phyloP scores from a whole-genome alignment of 371 early-diverging fungal genomes.

The Conidiobolus incongruus region DNA sequence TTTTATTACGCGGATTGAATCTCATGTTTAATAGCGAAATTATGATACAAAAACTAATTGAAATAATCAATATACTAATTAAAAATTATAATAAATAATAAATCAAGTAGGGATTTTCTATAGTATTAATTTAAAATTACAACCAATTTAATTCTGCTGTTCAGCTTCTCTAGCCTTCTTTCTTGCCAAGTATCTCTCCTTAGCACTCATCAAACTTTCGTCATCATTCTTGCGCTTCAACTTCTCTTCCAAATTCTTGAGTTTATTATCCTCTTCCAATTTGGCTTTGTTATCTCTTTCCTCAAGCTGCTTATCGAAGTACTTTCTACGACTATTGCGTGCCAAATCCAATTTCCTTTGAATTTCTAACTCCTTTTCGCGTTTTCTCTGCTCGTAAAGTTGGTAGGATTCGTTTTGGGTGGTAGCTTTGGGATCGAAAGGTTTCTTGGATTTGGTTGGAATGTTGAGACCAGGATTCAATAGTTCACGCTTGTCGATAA shows the following conservation, averaged over 20 bases:
- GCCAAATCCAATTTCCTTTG: slow-evolving; percentile 10
- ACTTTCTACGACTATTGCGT: slow-evolving; percentile 5
- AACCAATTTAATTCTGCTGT: too few relatives aligned
- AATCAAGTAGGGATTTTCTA: too few relatives aligned
- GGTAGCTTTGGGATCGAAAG: slow-evolving; percentile 13
- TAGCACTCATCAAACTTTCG: slow-evolving; percentile 43
- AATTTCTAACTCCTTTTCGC: slow-evolving; percentile 3
- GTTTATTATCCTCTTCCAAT: slow-evolving; percentile 21
- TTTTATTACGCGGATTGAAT: too few relatives aligned
- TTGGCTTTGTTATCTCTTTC: slow-evolving; percentile 20
- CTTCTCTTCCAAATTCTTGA: slow-evolving; percentile 22
- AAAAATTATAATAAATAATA: too few relatives aligned
- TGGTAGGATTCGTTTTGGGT: slow-evolving; percentile 10
- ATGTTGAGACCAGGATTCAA: slow-evolving; percentile 59
- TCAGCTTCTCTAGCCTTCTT: too few relatives aligned
- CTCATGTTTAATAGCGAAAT: too few relatives aligned
- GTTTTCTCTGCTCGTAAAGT: slow-evolving; percentile 1
- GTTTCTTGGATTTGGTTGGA: slow-evolving; percentile 11
- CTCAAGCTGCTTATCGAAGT: slow-evolving; percentile 12
- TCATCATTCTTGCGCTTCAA: slow-evolving; percentile 40
- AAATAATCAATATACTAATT: too few relatives aligned
- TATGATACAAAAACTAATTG: too few relatives aligned
- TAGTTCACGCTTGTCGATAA: slow-evolving; percentile 63
- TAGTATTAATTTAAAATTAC: too few relatives aligned
- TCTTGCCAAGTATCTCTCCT: slow-evolving; percentile 51